These are phyloP conservation scores for Monilinia laxa DNA, from an alignment of 2,329 filamentous ascomycete species.

Conservation along the genomic window DNA sequence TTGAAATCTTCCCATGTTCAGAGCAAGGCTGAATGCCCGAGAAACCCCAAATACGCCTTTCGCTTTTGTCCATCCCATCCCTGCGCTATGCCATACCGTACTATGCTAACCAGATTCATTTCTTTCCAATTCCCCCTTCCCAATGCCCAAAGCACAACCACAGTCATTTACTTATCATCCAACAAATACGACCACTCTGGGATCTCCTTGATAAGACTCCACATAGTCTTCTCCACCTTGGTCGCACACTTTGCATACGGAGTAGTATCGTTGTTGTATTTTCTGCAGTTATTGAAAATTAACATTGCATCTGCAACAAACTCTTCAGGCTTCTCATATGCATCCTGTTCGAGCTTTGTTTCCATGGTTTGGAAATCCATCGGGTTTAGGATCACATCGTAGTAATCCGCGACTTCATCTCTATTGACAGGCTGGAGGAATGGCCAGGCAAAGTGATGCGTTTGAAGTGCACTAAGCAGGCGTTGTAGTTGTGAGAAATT, in stretches of 20 bases:
- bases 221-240: constrained; percentile 93
- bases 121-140: neutral
- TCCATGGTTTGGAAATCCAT: constrained; percentile 99
- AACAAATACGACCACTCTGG: constrained; percentile 76
- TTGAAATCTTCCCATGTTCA: neutral
- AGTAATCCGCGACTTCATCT: constrained; percentile 98
- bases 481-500: constrained; percentile 94
- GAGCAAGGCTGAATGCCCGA: neutral
- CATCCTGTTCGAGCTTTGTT: constrained; percentile 86
- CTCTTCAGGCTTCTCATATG: constrained; percentile 88
- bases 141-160: neutral
- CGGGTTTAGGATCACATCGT: constrained; percentile 95
- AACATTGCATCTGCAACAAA: constrained; percentile 86
- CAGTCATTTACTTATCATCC: constrained; percentile 24
- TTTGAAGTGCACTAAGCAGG: constrained; percentile 91
- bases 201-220: constrained; percentile 84
- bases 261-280: constrained; percentile 94
- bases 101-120: neutral
- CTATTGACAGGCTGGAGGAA: constrained; percentile 91
- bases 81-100: neutral
- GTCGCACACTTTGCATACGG: constrained; percentile 94
- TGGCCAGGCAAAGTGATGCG: constrained; percentile 89
- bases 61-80: neutral
- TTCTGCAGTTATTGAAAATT: constrained; percentile 91
- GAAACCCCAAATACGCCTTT: neutral